Conservation (phyloP, 2,329 filamentous ascomycete species). For the Cryphonectria carpinicola region DNA sequence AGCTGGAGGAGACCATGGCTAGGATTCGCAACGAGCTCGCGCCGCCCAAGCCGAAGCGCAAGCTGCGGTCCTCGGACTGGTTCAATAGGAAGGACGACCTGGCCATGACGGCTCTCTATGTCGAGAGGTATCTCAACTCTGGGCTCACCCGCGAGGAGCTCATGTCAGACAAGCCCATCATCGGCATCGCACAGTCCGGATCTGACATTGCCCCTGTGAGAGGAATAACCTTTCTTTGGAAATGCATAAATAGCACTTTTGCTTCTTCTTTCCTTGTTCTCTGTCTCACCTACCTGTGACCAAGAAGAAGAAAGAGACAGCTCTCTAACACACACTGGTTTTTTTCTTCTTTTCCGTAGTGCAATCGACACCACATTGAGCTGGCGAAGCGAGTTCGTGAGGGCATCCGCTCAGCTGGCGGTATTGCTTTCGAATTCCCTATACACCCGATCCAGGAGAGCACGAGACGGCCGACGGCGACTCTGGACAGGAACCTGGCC, state of each 20-base stretch:
- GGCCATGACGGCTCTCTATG: slow-evolving; percentile 43
- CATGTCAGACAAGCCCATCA: slow-evolving; percentile 52
- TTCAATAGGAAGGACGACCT: slow-evolving; percentile 46
- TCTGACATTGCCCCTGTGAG: slow-evolving; percentile 49
- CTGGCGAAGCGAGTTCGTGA: slow-evolving; percentile 54
- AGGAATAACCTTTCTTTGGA: background rate
- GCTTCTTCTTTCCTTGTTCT: too few species aligned
- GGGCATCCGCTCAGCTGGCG: slow-evolving; percentile 52
- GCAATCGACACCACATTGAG: slow-evolving; percentile 54
- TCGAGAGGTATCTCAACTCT: slow-evolving; percentile 55
- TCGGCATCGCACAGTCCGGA: slow-evolving; percentile 56
- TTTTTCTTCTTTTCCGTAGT: slow-evolving; percentile 31
- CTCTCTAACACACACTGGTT: background rate
- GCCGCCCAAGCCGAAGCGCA: slow-evolving; percentile 7
- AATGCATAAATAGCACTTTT: background rate
- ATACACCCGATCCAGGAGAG: slow-evolving; percentile 57
- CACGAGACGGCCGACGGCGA: slow-evolving; percentile 50
- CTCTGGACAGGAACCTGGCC: slow-evolving; percentile 53
- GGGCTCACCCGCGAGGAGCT: slow-evolving; percentile 54
- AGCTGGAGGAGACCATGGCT: slow-evolving; percentile 33
- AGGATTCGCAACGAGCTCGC: slow-evolving; percentile 14
- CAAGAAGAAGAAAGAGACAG: background rate
- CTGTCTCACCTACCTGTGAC: background rate
- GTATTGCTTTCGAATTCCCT: slow-evolving; percentile 55
- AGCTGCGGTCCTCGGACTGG: slow-evolving; percentile 47